Evolutionary conservation across 2,329 filamentous ascomycete species (phyloP), one percentile per base, ranked within the genome.

Genomic region (Botrytis byssoidea): DNA sequence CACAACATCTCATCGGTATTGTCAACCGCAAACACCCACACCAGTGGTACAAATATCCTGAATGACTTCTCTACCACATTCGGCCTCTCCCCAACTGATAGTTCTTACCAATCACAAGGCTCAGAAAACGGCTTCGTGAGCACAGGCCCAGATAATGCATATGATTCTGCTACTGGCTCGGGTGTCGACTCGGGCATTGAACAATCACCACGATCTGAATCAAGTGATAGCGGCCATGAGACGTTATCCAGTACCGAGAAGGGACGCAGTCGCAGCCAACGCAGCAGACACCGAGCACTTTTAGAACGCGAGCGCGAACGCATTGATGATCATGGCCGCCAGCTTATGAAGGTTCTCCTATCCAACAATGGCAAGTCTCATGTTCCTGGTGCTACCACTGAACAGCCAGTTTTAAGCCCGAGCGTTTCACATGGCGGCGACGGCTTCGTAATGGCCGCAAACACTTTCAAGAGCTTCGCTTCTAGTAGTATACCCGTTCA

Each of bases 71-170:
- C 48, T 42, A 22, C 64, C 9, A 6, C 65, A 42, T 68, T 68
- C 46, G n/a, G 35, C 35, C 22, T 57, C 65, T 57, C 65, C 18
- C 48, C 46, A 22, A 68, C 35, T 22, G 46, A 68, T 68, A 42
- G 35, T 37, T 42, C 46, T 68, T 51, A 68, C 65, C 65, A 68
- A 57, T 22, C 48, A 68, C 65, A 55, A 29, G 65, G 25, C 29
- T 37, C 46, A 55, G 65, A 67, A 37, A 12, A 29, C 2, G 35
- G 46, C 46, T n/a, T 67, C 9, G 64, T 35, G 20, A 67, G 37
- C 25, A 40, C 22, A 4, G 65, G 65, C 4, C 46, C 25, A 29
- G 65, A 67, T 40, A 35, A 48, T 51, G 46, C 46, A 40, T 29
- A 48, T 44, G 29, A 66, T 66, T n/a, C 20, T 29, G 25, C 35